Percentiles rank a stretch among this genome's conserved stretches.
phyloP scores from a whole-genome alignment of 176 grass and related monocot genomes.

The Aechmea fasciata region DNA sequence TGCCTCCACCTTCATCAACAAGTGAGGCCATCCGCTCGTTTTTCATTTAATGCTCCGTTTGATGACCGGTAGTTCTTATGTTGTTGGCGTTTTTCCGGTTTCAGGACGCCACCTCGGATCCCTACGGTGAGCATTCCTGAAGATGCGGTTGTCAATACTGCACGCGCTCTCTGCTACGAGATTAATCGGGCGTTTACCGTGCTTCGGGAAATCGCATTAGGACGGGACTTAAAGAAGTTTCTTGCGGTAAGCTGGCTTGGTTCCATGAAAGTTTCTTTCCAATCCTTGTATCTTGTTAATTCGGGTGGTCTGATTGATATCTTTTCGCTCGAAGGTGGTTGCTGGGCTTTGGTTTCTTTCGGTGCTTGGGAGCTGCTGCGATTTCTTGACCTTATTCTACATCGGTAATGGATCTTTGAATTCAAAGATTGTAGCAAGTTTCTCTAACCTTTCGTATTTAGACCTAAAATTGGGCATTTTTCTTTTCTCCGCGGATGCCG shows the following conservation, averaged over 20 bases:
- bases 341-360: constrained; percentile 66
- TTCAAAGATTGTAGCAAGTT: not conserved
- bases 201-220: constrained; percentile 64
- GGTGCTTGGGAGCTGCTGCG: constrained; percentile 41
- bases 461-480: not conserved
- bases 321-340: constrained; percentile 42
- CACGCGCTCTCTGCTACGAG: constrained; percentile 46
- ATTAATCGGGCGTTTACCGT: constrained; percentile 60
- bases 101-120: constrained; percentile 13
- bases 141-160: constrained; percentile 56
- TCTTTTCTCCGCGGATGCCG: not conserved
- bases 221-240: constrained; percentile 48
- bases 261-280: not conserved
- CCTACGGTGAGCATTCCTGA: constrained; percentile 61
- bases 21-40: constrained; percentile 16
- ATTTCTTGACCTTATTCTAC: constrained; percentile 69
- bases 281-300: not conserved
- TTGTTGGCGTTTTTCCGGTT: not conserved
- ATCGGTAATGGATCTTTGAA: constrained; percentile 37
- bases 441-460: not conserved
- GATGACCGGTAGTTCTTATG: not conserved
- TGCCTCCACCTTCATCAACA: constrained; percentile 51
- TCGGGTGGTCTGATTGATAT: not conserved
- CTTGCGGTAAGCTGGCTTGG: not conserved
- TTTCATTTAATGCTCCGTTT: not conserved